phyloP scores from a whole-genome alignment of 2,329 filamentous ascomycete species.

The Orbilia quercus region DNA sequence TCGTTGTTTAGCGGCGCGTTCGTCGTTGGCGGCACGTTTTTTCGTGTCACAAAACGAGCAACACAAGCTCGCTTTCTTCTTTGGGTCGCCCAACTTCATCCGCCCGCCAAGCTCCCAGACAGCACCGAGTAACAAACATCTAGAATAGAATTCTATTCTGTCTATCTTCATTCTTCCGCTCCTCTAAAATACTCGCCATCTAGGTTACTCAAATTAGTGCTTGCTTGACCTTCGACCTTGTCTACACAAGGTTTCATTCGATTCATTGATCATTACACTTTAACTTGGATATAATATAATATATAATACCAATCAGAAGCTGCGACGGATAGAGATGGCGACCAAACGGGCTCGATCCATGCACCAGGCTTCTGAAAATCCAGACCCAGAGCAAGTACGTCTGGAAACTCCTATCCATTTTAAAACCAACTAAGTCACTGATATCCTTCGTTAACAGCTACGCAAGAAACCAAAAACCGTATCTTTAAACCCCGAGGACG shows the following conservation, averaged over 20 bases:
- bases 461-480: constrained; percentile 36
- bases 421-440: neutral
- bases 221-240: too few species aligned
- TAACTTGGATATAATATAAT: too few species aligned
- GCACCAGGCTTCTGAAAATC: neutral
- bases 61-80: neutral
- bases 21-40: constrained; percentile 1
- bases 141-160: too few species aligned
- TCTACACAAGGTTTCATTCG: too few species aligned
- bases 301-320: neutral
- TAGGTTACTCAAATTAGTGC: too few species aligned
- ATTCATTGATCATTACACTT: too few species aligned
- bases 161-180: too few species aligned
- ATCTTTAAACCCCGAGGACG: neutral
- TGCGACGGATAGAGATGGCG: constrained; percentile 12
- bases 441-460: neutral
- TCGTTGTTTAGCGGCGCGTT: too few species aligned
- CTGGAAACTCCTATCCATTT: neutral
- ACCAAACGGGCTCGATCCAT: constrained; percentile 29
- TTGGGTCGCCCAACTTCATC: too few species aligned
- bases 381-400: neutral
- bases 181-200: too few species aligned
- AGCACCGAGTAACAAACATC: too few species aligned
- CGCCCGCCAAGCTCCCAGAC: too few species aligned
- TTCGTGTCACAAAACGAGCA: neutral